Evolutionary conservation across 139 green algal genomes (phyloP).

Genomic region (Chlorokybus atmophyticus): DNA sequence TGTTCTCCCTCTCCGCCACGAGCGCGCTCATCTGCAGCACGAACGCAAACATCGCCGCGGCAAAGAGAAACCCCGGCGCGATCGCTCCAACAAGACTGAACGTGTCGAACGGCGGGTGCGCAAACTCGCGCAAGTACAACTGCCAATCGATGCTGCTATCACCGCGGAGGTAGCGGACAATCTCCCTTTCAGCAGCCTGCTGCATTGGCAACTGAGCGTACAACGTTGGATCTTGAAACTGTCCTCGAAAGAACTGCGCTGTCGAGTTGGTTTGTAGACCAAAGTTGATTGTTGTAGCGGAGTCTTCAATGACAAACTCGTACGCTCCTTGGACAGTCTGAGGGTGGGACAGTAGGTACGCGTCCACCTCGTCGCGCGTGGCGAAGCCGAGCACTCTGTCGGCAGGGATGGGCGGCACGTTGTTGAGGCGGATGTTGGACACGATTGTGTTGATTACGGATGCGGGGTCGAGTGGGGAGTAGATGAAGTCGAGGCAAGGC

Average conservation of each 20-base stretch:
- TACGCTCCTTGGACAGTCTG: constrained; percentile 43
- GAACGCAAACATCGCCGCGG: constrained; percentile 81
- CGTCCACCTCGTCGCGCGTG: constrained; percentile 36
- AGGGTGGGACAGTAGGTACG: constrained; percentile 51
- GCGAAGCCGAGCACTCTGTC: constrained; percentile 37
- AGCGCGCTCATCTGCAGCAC: constrained; percentile 55
- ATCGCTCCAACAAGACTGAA: constrained; percentile 49
- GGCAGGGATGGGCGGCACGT: constrained; percentile 30
- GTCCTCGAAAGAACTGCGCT: constrained; percentile 58
- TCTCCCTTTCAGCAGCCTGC: constrained; percentile 52
- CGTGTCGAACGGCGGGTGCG: constrained; percentile 57
- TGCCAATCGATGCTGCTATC: constrained; percentile 31
- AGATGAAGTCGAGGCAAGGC: neutral
- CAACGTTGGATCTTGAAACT: constrained; percentile 51
- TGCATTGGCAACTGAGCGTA: constrained; percentile 70
- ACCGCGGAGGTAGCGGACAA: constrained; percentile 32
- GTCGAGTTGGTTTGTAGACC: constrained; percentile 75
- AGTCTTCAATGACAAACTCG: constrained; percentile 37
- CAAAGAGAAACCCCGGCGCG: constrained; percentile 78
- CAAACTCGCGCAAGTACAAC: constrained; percentile 41
- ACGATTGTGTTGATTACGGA: neutral
- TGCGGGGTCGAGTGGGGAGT: neutral
- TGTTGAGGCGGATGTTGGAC: constrained; percentile 19
- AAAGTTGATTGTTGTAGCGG: constrained; percentile 34
- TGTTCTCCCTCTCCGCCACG: constrained; percentile 53